Percentiles rank a stretch among this genome's conserved stretches.
These are phyloP conservation scores for Tetraselmis striata DNA, from an alignment of 139 green algal species.

Conservation along the genomic window DNA sequence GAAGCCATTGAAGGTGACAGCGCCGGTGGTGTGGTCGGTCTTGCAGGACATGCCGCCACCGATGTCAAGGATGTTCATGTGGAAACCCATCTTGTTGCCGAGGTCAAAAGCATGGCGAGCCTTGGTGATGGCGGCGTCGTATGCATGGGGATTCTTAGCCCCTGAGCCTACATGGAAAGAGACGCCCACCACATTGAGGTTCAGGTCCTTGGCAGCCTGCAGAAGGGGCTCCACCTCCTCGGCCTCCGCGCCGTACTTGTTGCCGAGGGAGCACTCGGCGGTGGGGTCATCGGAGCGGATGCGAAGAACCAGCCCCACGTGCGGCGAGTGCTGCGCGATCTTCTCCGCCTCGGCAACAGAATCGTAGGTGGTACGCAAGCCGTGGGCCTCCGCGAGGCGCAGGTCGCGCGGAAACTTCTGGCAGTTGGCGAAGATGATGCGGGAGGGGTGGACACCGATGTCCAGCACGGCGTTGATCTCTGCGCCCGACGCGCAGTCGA, in stretches of 20 bases:
- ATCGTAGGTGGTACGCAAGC: slow-evolving; percentile 35
- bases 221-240: slow-evolving; percentile 30
- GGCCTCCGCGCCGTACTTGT: slow-evolving; percentile 45
- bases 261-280: slow-evolving; percentile 32
- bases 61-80: slow-evolving; percentile 43
- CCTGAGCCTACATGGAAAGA: slow-evolving; percentile 45
- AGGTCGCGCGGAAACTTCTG: slow-evolving; percentile 19
- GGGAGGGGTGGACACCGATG: slow-evolving; percentile 60
- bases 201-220: slow-evolving; percentile 18
- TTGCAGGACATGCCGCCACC: slow-evolving; percentile 38
- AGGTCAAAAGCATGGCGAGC: slow-evolving; percentile 31
- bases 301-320: slow-evolving; percentile 32
- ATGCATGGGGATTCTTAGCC: slow-evolving; percentile 17
- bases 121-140: slow-evolving; percentile 19
- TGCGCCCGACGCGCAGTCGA: slow-evolving; percentile 87
- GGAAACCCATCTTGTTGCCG: slow-evolving; percentile 23
- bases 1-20: slow-evolving; percentile 2
- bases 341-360: slow-evolving; percentile 38
- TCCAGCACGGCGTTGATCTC: slow-evolving; percentile 77
- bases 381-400: not conserved
- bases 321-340: slow-evolving; percentile 27
- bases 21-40: not conserved
- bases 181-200: slow-evolving; percentile 33
- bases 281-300: slow-evolving; percentile 38
- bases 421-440: slow-evolving; percentile 40